A percentile compares a stretch with the other conserved stretches of the same genome.
These are phyloP conservation scores for Lophiostoma macrostomum DNA, from an alignment of 495 filamentous ascomycete genomes.

Conservation along the genomic window DNA sequence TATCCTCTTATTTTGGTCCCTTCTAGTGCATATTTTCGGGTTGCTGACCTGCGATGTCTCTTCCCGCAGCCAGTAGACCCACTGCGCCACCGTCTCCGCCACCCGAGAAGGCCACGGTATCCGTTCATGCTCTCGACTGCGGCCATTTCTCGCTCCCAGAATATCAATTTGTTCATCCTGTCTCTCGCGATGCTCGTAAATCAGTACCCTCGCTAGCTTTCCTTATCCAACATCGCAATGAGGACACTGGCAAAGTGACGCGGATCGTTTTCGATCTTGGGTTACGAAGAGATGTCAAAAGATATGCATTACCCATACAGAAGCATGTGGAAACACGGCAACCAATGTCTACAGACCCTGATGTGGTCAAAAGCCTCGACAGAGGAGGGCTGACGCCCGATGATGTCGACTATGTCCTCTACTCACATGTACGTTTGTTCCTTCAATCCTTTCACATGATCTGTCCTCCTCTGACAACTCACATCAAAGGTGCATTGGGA, in stretches of 20 bases:
- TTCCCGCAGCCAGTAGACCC: constrained; percentile 1
- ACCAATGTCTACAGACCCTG: constrained; percentile 39
- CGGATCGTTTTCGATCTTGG: constrained; percentile 47
- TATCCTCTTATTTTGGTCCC: no score
- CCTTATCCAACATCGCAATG: constrained; percentile 40
- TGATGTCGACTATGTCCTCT: constrained; percentile 45
- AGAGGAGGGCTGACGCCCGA: constrained; percentile 36
- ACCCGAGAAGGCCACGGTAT: constrained; percentile 16
- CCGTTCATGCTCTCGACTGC: constrained; percentile 15
- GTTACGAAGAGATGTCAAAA: constrained; percentile 35
- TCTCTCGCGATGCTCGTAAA: constrained; percentile 27
- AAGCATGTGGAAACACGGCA: constrained; percentile 40
- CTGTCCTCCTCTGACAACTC: no score
- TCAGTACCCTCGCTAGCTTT: constrained; percentile 40
- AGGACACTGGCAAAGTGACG: constrained; percentile 24
- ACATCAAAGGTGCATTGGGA: constrained; percentile 44
- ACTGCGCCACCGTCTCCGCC: constrained; percentile 21
- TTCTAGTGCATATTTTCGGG: no score
- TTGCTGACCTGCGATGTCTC: constrained; percentile 2
- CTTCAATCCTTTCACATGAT: no score
- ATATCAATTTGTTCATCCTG: constrained; percentile 42
- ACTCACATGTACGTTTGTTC: constrained; percentile 39
- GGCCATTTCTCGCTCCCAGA: constrained; percentile 45
- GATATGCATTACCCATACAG: constrained; percentile 40
- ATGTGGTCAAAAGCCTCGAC: constrained; percentile 39